A percentile compares a stretch with the other conserved stretches of the same genome.
phyloP scores from a whole-genome alignment of 1,284 basidiomycete genomes.

The Paramarasmius palmivorus region DNA sequence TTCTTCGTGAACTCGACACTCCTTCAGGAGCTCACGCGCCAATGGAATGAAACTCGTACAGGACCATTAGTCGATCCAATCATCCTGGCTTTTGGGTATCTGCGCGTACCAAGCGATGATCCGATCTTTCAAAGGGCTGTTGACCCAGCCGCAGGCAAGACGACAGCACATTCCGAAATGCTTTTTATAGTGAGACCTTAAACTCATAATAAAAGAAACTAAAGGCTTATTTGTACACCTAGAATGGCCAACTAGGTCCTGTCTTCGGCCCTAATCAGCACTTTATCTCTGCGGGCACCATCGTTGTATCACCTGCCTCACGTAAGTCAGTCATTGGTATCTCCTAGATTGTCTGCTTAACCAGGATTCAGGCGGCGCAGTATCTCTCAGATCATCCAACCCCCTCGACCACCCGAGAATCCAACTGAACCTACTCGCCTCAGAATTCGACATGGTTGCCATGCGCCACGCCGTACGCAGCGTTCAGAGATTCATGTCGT shows the following conservation, averaged over 20 bases:
- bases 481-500: slow-evolving; percentile 29
- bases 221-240: slow-evolving; percentile 1
- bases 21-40: slow-evolving; percentile 8
- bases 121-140: slow-evolving; percentile 13
- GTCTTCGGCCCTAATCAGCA: slow-evolving; percentile 24
- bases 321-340: slow-evolving; percentile 25
- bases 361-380: slow-evolving; percentile 33
- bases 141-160: slow-evolving; percentile 14
- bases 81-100: slow-evolving; percentile 21
- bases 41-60: slow-evolving; percentile 23
- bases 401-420: slow-evolving; percentile 41
- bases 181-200: slow-evolving; percentile 12
- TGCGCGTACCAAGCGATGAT: slow-evolving; percentile 22
- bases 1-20: slow-evolving; percentile 21
- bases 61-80: slow-evolving; percentile 25
- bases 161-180: slow-evolving; percentile 16
- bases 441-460: slow-evolving; percentile 35
- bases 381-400: slow-evolving; percentile 33
- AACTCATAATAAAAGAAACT: slow-evolving; percentile 10
- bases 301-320: slow-evolving; percentile 33
- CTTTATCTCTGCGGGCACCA: slow-evolving; percentile 27
- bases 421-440: slow-evolving; percentile 32
- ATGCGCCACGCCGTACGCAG: slow-evolving; percentile 33
- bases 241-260: slow-evolving; percentile 9
- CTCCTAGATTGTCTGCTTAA: not conserved